phyloP scores from a whole-genome alignment of 1,284 basidiomycete genomes.

The Chalciporus sp. region DNA sequence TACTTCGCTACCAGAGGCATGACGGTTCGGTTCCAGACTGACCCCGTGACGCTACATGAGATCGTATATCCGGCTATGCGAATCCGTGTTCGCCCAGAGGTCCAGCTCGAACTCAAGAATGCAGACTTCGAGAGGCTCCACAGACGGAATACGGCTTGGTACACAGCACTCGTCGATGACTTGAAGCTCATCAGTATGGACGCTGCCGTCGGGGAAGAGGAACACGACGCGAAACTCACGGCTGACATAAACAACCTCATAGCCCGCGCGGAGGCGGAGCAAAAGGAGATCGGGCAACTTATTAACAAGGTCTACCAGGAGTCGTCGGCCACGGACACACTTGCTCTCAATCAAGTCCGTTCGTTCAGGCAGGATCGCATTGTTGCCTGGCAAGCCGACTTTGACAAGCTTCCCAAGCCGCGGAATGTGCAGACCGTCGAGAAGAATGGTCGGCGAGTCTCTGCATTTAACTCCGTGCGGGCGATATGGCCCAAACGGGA shows the following conservation, averaged over 20 bases:
- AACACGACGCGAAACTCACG: conserved; percentile 61
- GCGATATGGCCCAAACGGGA: conserved; percentile 70
- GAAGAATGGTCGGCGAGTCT: conserved; percentile 53
- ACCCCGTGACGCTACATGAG: conserved; percentile 83
- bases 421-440: conserved; percentile 46
- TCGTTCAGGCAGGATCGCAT: conserved; percentile 91
- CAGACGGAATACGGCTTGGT: conserved; percentile 72
- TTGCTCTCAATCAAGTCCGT: conserved; percentile 87
- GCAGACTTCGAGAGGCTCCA: conserved; percentile 82
- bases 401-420: conserved; percentile 73
- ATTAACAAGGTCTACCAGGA: conserved; percentile 84
- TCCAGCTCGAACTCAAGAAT: conserved; percentile 88
- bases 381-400: conserved; percentile 94
- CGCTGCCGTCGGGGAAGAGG: conserved; percentile 74
- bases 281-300: conserved; percentile 72
- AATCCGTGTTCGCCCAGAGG: conserved; percentile 83
- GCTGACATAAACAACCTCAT: conserved; percentile 70
- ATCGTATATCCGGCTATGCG: conserved; percentile 88
- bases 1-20: conserved; percentile 86
- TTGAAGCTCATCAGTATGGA: conserved; percentile 75
- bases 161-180: conserved; percentile 70
- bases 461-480: conserved; percentile 68
- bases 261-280: conserved; percentile 71
- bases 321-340: conserved; percentile 80
- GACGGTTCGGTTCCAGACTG: conserved; percentile 91